phyloP scores from a whole-genome alignment of 306 rosid species.

The Vachellia collinsii region DNA sequence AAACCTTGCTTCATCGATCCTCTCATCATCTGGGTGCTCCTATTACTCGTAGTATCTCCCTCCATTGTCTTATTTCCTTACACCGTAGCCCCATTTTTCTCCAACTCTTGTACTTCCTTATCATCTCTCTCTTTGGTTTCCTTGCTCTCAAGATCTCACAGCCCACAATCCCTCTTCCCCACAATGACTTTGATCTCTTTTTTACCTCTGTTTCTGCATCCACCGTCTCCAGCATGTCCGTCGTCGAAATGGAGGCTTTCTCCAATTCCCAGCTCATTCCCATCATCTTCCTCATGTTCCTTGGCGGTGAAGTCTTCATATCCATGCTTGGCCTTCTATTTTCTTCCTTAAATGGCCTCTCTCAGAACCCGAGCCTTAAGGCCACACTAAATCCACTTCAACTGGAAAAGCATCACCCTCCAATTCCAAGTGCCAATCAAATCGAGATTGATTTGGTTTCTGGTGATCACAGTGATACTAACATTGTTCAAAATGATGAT shows the following conservation, averaged over 20 bases:
- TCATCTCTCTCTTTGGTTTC: conserved; percentile 54
- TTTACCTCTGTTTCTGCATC: conserved; percentile 79
- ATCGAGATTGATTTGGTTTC: conserved; percentile 38
- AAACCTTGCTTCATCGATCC: too few species aligned
- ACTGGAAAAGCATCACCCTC: not conserved
- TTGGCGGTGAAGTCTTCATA: conserved; percentile 70
- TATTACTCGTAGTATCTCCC: too few species aligned
- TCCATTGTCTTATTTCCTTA: too few species aligned
- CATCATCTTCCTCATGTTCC: conserved; percentile 57
- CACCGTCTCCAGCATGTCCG: conserved; percentile 79
- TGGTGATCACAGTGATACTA: not conserved
- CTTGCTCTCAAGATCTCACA: conserved; percentile 53
- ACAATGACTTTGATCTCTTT: conserved; percentile 48
- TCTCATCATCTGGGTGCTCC: too few species aligned
- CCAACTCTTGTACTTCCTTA: conserved; percentile 48
- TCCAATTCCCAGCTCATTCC: conserved; percentile 57
- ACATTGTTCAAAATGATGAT: not conserved
- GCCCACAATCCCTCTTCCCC: conserved; percentile 32
- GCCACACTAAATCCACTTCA: not conserved
- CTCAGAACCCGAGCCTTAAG: not conserved
- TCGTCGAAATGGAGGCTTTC: conserved; percentile 60
- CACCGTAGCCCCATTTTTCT: conserved; percentile 11
- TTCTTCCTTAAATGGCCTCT: not conserved
- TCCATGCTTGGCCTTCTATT: conserved; percentile 54
- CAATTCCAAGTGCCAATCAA: conserved; percentile 4